These are phyloP conservation scores for Beauveria brongniartii DNA, from an alignment of 2,329 filamentous ascomycete species.

Conservation along the genomic window DNA sequence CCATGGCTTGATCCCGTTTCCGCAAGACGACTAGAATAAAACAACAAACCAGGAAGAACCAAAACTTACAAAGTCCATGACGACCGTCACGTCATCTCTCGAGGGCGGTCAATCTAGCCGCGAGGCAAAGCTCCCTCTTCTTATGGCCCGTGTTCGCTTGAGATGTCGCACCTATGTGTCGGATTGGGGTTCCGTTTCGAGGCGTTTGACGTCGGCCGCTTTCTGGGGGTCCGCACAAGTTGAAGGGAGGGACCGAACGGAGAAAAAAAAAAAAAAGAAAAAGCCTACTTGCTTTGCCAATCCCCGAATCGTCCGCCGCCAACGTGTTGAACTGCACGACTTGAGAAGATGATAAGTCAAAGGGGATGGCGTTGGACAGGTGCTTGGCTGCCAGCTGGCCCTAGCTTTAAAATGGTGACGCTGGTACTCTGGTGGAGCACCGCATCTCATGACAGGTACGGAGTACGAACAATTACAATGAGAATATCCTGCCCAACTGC, in stretches of 20 bases:
- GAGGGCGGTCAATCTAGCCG: neutral
- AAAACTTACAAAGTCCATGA: slow-evolving; percentile 50
- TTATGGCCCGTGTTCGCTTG: neutral
- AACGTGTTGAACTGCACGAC: neutral
- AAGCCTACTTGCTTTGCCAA: neutral
- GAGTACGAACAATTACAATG: neutral
- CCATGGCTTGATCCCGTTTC: neutral
- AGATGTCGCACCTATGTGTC: neutral
- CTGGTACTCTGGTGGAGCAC: neutral
- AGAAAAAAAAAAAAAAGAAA: neutral
- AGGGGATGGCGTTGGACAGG: neutral
- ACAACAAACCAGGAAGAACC: neutral
- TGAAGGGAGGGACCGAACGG: neutral
- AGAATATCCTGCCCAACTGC: neutral
- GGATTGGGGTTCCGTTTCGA: neutral
- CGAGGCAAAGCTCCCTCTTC: neutral
- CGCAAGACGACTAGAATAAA: neutral
- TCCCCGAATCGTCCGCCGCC: neutral
- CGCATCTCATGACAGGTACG: too few relatives aligned
- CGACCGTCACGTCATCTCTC: slow-evolving; percentile 39
- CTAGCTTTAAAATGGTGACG: neutral
- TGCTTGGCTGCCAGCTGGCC: neutral
- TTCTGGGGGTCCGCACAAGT: too few relatives aligned
- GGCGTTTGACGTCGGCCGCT: neutral
- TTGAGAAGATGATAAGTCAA: neutral